phyloP scores from a whole-genome alignment of 73 alveolate species.

The Paraurostyla sp. region DNA sequence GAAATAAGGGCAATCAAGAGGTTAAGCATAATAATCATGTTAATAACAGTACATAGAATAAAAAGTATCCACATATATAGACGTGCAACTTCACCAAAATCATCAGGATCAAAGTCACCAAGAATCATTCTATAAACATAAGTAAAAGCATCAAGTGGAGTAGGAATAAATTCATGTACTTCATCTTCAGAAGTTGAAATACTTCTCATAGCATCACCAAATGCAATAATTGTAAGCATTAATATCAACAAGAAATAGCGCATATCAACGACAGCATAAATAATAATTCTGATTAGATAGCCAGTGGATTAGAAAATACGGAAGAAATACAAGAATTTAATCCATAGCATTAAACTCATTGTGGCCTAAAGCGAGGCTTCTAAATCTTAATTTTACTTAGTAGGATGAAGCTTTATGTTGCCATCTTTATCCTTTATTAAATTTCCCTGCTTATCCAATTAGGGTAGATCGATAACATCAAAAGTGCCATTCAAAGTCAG shows the following conservation, averaged over 20 bases:
- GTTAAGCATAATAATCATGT: conserved; percentile 70
- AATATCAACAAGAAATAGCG: conserved; percentile 52
- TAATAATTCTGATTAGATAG: conserved; percentile 51
- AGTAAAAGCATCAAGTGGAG: neutral
- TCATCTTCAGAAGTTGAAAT: conserved; percentile 24
- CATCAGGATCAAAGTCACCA: conserved; percentile 35
- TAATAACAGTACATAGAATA: conserved; percentile 60
- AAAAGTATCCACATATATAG: conserved; percentile 52
- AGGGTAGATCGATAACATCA: neutral
- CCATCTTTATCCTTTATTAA: neutral
- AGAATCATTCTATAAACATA: conserved; percentile 43
- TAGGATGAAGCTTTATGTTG: too few species aligned
- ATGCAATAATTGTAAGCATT: conserved; percentile 23
- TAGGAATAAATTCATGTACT: neutral
- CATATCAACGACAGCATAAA: conserved; percentile 38
- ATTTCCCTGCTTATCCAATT: neutral
- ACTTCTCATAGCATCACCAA: conserved; percentile 45
- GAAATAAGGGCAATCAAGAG: conserved; percentile 69
- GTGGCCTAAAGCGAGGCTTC: conserved; percentile 43
- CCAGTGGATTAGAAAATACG: conserved; percentile 60
- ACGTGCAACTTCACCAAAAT: conserved; percentile 27
- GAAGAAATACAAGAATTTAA: conserved; percentile 61
- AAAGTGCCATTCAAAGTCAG: neutral
- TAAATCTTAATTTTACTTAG: neutral
- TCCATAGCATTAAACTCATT: conserved; percentile 44